Percentiles rank a stretch among this genome's conserved stretches.
phyloP scores from a whole-genome alignment of 495 filamentous ascomycete species.

The Podospora bellae-mahoneyi region DNA sequence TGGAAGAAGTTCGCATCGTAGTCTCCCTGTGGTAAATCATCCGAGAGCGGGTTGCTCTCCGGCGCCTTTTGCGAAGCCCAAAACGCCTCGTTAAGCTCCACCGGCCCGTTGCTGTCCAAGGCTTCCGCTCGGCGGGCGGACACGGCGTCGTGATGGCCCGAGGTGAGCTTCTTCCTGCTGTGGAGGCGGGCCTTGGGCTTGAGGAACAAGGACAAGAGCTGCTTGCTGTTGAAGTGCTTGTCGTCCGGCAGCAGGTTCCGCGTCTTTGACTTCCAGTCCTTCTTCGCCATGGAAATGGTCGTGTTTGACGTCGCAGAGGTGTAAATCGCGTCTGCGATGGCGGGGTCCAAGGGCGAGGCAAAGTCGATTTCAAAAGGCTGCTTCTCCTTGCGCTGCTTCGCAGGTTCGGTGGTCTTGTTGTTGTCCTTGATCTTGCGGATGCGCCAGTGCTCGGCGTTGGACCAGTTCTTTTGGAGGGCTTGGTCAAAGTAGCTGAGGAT shows the following conservation, averaged over 20 bases:
- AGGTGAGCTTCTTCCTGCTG: slow-evolving; percentile 37
- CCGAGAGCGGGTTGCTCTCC: slow-evolving; percentile 29
- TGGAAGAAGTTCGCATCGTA: slow-evolving; percentile 99
- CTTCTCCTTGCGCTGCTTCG: slow-evolving; percentile 79
- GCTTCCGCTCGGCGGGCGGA: slow-evolving; percentile 31
- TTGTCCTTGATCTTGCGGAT: slow-evolving; percentile 89
- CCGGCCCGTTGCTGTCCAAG: slow-evolving; percentile 41
- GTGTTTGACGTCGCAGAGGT: slow-evolving; percentile 78
- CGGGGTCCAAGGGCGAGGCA: slow-evolving; percentile 61
- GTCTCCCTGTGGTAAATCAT: slow-evolving; percentile 57
- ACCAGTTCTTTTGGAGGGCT: slow-evolving; percentile 93
- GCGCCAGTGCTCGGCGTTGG: slow-evolving; percentile 97
- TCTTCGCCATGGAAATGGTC: slow-evolving; percentile 79
- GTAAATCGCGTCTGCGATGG: slow-evolving; percentile 76
- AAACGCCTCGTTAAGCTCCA: slow-evolving; percentile 89
- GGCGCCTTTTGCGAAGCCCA: slow-evolving; percentile 79
- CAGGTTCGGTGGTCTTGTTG: slow-evolving; percentile 55
- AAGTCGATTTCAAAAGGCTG: slow-evolving; percentile 97
- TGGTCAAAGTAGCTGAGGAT: slow-evolving; percentile 97
- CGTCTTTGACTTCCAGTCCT: slow-evolving; percentile 91
- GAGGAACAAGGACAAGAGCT: slow-evolving; percentile 83
- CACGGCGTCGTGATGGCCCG: slow-evolving; percentile 4
- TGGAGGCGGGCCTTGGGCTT: slow-evolving; percentile 84
- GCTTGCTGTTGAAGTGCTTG: slow-evolving; percentile 94
- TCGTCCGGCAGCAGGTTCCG: slow-evolving; percentile 94